Percentiles rank a stretch among this genome's conserved stretches.
phyloP scores from a whole-genome alignment of 805 yeast genomes.

The Wickerhamomyces chaumierensis region DNA sequence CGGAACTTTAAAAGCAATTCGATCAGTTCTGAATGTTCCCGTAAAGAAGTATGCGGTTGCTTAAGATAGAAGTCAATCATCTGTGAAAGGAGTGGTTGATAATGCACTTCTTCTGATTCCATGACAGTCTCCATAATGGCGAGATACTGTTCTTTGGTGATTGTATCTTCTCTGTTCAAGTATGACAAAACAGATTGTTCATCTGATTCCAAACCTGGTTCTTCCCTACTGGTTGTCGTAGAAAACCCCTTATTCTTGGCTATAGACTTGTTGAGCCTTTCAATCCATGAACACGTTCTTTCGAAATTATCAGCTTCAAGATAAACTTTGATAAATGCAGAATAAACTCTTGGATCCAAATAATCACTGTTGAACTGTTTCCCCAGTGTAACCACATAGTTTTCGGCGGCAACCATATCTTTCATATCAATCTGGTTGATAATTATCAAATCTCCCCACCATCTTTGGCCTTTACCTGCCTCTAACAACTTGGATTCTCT shows the following conservation, averaged over 20 bases:
- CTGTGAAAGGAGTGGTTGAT: conserved; percentile 2
- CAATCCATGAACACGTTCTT: conserved; percentile 24
- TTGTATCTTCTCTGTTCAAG: conserved; percentile 19
- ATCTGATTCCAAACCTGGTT: conserved; percentile 13
- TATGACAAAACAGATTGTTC: conserved; percentile 21
- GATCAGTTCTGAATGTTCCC: conserved; percentile 5
- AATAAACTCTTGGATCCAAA: conserved; percentile 25
- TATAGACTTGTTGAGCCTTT: conserved; percentile 17
- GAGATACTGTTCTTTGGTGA: conserved; percentile 17
- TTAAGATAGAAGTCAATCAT: conserved; percentile 18
- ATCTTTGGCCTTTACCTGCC: conserved; percentile 29
- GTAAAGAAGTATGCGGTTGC: conserved; percentile 9
- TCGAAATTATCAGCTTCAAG: conserved; percentile 16
- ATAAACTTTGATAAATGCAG: conserved; percentile 24
- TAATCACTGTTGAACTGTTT: conserved; percentile 20
- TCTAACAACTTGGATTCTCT: conserved; percentile 13
- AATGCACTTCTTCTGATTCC: conserved; percentile 1
- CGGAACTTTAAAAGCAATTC: conserved; percentile 15
- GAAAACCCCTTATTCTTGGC: conserved; percentile 15
- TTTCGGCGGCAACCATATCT: conserved; percentile 25
- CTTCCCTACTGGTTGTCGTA: conserved; percentile 1
- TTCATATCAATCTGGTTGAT: conserved; percentile 26
- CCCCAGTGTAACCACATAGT: conserved; percentile 19
- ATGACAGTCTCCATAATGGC: conserved; percentile 18
- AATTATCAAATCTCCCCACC: conserved; percentile 44